These are phyloP conservation scores for Aureobasidium sp. DNA, from an alignment of 2,329 filamentous ascomycete species.

Conservation along the genomic window DNA sequence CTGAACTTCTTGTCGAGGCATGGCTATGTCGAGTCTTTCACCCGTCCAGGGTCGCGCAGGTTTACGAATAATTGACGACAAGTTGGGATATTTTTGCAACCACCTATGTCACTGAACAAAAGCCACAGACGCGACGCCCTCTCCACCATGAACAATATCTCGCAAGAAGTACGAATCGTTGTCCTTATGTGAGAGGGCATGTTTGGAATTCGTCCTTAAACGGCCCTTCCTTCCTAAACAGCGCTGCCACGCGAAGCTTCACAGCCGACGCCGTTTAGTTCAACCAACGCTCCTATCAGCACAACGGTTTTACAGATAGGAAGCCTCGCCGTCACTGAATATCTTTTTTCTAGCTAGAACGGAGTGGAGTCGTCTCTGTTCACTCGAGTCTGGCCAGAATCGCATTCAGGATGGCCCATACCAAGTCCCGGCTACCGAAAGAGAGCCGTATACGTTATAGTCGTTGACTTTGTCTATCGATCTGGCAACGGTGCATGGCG, in stretches of 20 bases:
- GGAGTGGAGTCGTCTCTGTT: background rate
- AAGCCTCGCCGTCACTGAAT: conserved; percentile 4
- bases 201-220: background rate
- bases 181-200: background rate
- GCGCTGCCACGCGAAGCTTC: conserved; percentile 9
- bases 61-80: background rate
- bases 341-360: background rate
- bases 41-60: background rate
- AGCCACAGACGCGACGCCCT: background rate
- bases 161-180: background rate
- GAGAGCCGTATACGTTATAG: background rate
- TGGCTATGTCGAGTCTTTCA: background rate
- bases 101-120: background rate
- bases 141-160: background rate
- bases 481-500: background rate
- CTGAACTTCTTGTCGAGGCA: background rate
- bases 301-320: conserved; percentile 13
- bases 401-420: background rate
- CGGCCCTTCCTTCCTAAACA: background rate
- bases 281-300: conserved; percentile 11
- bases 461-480: conserved; percentile 11
- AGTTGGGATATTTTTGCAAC: background rate
- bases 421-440: conserved; percentile 9
- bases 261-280: conserved; percentile 2
- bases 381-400: conserved; percentile 9